Percentiles rank a stretch among this genome's conserved stretches.
These are phyloP conservation scores for Porpolomopsis calyptriformis DNA, from an alignment of 768 basidiomycete genomes.

Conservation along the genomic window DNA sequence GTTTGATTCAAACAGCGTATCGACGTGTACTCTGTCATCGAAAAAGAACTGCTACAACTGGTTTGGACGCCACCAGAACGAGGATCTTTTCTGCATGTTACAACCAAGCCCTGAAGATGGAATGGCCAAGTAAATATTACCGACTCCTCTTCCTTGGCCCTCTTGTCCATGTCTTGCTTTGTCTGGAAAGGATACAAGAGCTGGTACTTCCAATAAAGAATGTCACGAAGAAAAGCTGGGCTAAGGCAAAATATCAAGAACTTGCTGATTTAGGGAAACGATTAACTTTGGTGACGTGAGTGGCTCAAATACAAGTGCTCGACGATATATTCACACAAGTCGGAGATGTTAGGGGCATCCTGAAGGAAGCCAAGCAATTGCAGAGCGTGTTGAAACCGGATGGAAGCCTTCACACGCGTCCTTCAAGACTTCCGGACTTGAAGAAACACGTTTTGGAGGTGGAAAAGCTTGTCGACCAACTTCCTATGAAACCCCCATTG, in stretches of 20 bases:
- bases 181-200: conserved; percentile 25
- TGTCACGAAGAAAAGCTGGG: conserved; percentile 21
- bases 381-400: conserved; percentile 24
- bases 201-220: conserved; percentile 20
- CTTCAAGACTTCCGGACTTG: no score
- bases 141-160: conserved; percentile 27
- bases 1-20: conserved; percentile 13
- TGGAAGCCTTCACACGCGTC: no score
- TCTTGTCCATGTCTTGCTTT: conserved; percentile 32
- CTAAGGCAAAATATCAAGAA: conserved; percentile 20
- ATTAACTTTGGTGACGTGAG: conserved; percentile 25
- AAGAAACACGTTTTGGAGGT: no score
- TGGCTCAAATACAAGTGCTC: conserved; percentile 2
- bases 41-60: conserved; percentile 1
- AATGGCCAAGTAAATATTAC: conserved; percentile 24
- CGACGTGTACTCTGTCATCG: conserved; percentile 5
- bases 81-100: conserved; percentile 21
- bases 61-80: conserved; percentile 14
- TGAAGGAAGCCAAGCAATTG: conserved; percentile 19
- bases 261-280: conserved; percentile 25
- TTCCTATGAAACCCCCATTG: no score
- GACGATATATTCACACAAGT: not conserved
- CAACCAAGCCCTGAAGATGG: conserved; percentile 15
- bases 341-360: conserved; percentile 13
- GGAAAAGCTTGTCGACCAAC: no score